A percentile compares a stretch with the other conserved stretches of the same genome.
Conservation (phyloP, 768 basidiomycete genomes). For the Termitomyces sp. region DNA sequence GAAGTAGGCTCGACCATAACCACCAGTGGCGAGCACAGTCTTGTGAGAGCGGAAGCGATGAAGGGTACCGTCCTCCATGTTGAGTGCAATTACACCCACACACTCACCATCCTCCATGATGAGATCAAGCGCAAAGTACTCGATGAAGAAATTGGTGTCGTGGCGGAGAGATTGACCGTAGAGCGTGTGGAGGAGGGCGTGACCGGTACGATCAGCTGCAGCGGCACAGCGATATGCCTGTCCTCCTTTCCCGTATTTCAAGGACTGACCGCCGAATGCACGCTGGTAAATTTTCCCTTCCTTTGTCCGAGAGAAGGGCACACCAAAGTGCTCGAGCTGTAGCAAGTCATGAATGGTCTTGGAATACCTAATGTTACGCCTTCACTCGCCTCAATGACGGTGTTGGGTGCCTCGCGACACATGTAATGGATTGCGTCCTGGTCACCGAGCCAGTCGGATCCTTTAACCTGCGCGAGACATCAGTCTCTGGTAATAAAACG, state of each 20-base stretch:
- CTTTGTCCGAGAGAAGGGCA: constrained; percentile 96
- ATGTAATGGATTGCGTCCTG: constrained; percentile 99
- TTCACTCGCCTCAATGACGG: constrained; percentile 76
- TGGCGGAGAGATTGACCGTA: constrained; percentile 99
- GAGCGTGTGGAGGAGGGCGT: constrained; percentile 96
- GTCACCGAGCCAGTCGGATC: constrained; percentile 99
- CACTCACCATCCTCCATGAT: constrained; percentile 99
- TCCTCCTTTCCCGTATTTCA: constrained; percentile 96
- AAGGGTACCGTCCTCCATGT: constrained; percentile 99
- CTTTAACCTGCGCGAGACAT: constrained; percentile 70
- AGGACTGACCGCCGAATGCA: constrained; percentile 96
- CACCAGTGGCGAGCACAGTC: constrained; percentile 97
- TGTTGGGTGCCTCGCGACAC: constrained; percentile 94
- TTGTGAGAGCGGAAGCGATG: constrained; percentile 98
- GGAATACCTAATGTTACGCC: neutral
- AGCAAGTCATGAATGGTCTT: neutral
- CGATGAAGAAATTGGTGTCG: constrained; percentile 99
- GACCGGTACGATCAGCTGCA: constrained; percentile 97
- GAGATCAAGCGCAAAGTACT: constrained; percentile 98
- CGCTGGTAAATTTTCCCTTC: constrained; percentile 99
- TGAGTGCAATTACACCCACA: constrained; percentile 97
- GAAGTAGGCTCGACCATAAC: constrained; percentile 97
- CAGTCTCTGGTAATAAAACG: neutral
- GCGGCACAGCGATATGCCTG: constrained; percentile 99
- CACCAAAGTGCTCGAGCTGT: constrained; percentile 96